Evolutionary conservation across 78 protist species (phyloP).

Genomic region (Corallochytrium limacisporum): DNA sequence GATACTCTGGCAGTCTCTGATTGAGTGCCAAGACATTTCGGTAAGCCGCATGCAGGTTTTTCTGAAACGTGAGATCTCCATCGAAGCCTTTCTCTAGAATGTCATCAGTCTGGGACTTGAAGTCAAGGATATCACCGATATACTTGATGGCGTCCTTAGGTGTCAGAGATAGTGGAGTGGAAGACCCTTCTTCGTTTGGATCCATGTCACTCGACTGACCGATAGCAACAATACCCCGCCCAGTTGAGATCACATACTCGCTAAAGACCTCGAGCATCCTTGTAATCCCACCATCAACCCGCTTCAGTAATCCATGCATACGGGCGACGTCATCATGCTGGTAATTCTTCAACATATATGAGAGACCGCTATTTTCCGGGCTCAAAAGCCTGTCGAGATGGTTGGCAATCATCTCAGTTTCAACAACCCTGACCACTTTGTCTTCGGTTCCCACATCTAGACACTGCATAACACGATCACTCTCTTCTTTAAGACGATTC

Average conservation of each 20-base stretch:
- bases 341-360: conserved; percentile 33
- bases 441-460: conserved; percentile 35
- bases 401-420: conserved; percentile 48
- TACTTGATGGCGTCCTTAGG: conserved; percentile 14
- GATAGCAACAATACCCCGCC: conserved; percentile 38
- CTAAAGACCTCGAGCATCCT: conserved; percentile 26
- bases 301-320: conserved; percentile 44
- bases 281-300: conserved; percentile 39
- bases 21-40: conserved; percentile 1
- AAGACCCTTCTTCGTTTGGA: neutral
- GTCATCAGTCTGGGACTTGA: conserved; percentile 50
- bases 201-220: too few species aligned
- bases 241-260: conserved; percentile 30
- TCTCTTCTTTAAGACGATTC: conserved; percentile 52
- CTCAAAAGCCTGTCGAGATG: conserved; percentile 40
- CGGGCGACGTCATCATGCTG: conserved; percentile 29
- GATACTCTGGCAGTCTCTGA: conserved; percentile 63
- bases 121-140: conserved; percentile 55
- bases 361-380: conserved; percentile 40
- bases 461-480: conserved; percentile 43
- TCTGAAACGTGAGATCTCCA: conserved; percentile 31
- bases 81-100: conserved; percentile 37
- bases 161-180: neutral
- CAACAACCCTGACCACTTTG: conserved; percentile 41
- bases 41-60: conserved; percentile 53